Evolutionary conservation across 108 stramenopile species (phyloP), one percentile per base, ranked within the genome.

Genomic region (Skeletonema costatum): DNA sequence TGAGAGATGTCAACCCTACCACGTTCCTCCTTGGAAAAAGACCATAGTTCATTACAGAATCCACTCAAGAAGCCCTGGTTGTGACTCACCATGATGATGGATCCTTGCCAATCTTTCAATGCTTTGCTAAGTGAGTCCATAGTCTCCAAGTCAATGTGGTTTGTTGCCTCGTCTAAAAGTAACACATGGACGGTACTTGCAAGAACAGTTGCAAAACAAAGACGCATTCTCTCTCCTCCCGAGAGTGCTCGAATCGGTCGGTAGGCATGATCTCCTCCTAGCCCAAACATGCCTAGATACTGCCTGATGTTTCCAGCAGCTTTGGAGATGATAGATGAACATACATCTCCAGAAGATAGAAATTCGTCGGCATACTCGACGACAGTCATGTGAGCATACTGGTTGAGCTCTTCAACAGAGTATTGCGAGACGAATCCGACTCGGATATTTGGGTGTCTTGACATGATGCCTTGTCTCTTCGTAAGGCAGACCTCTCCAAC

Each of bases 101-200:
- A 92, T 31, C 98, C 98, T 42, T 86, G 60, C 76, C 85, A 98
- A 21, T 68, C 75, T 42, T 84, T 66, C 30, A 98, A 44, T 12
- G 94, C 97, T 0, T 81, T 73, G 46, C 90, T 76, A 66, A 98
- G 85, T 9, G 96, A 92, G 42, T 96, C 97, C 11, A 98, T 82
- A 11, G 93, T 92, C 78, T 98, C 97, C 32, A 96, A 71, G 83
- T 98, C 98, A 58, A 97, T 56, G 78, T 93, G 93, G 86, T 93
- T 92, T 14, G 98, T 99, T 16, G 97, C 97, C 74, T 90, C 89
- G 79, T 96, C 96, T 44, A 99, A 78, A 4, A 99, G 81, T 8
- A 99, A 84, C 29, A 99, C 84, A 64, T 98, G 95, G 12, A 98
- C 97, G 59, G 97, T 95, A 97, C 95, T 69, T 97, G 97, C 17